Evolutionary conservation across 2,329 filamentous ascomycete genomes (phyloP).

Genomic region (Phyllosticta citriasiana): DNA sequence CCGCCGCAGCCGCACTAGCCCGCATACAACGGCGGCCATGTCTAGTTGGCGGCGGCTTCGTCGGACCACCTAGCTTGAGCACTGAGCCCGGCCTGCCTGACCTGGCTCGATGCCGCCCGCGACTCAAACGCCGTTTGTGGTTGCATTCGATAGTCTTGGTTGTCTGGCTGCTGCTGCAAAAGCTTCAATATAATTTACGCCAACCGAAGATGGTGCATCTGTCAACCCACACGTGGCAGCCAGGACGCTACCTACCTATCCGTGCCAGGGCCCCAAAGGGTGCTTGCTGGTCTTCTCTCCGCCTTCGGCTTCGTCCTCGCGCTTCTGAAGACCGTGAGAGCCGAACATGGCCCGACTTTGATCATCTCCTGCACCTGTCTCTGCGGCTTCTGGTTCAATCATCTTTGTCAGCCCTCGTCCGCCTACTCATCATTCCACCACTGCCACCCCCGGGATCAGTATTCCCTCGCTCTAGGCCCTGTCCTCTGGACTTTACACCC

Average conservation of each 20-base stretch:
- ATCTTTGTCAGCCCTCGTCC: not conserved
- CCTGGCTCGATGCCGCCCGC: not conserved
- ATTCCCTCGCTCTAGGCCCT: not conserved
- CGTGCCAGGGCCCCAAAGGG: too few relatives aligned
- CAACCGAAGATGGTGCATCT: not conserved
- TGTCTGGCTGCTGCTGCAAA: not conserved
- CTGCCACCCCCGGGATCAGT: not conserved
- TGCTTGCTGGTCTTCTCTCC: not conserved
- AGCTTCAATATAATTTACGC: not conserved
- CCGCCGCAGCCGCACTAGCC: not conserved
- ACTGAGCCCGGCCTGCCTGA: not conserved
- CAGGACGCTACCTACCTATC: not conserved
- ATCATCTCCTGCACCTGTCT: not conserved
- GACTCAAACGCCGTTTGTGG: not conserved
- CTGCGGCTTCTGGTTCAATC: not conserved
- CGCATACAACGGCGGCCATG: not conserved
- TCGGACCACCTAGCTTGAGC: not conserved
- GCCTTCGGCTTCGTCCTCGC: not conserved
- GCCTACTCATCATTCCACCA: not conserved
- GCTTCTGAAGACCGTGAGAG: not conserved
- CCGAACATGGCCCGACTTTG: not conserved
- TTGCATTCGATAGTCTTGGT: not conserved
- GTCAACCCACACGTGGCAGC: not conserved
- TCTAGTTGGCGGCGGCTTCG: not conserved
- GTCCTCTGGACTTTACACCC: not conserved